Base-by-base conservation (phyloP, 2,329 filamentous ascomycete genomes). In the Xylaria sp. region DNA sequence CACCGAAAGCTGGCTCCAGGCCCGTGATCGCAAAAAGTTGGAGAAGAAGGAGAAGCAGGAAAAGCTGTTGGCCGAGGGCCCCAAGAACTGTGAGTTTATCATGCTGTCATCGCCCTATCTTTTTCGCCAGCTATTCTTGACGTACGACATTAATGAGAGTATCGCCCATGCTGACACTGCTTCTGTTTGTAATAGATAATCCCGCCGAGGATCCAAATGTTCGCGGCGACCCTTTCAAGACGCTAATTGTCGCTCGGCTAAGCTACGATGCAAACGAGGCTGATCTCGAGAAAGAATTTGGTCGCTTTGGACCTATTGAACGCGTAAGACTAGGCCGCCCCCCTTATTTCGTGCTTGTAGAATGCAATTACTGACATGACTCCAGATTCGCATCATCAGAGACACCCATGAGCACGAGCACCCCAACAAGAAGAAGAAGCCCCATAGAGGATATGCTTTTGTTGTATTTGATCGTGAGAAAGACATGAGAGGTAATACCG, bases 391-490 rank as follows among this genome's bases (percentile, higher is more conserved):
- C 71, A 93, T 97, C 75, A 89, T 98, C 74, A 89, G 89, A 76
- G 92, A 97, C 79, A 91, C 90, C 4, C 89, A 93, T 75, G 87
- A 89, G 70, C 83, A 87, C 74, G 88, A 88, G 78, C 91, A 87
- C 81, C 89, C 87, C 66, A 92, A 91, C 77, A 94, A 94, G 83
- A 91, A 93, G 79, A 91, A 91, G 79, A 94, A 94, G 84, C 84
- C 91, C 60, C 93, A 97, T 78, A 88, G 91, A 77, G 96, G 96
- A 71, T 99, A 99, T 81, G 96, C 94, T 70, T 99, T 99, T 79
- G 92, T 99, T 75, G 93, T 98, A 64, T 99, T 95, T 80, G 95
- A 98, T 82, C 91, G 93, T 81, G 96, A 98, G 83, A 94, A 95
- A 82, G 96, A 98, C 80, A 98, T 98, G 94, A 97, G 97, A 94